These are phyloP conservation scores for Fusarium sp. DNA, from an alignment of 2,329 filamentous ascomycete species.

Conservation along the genomic window DNA sequence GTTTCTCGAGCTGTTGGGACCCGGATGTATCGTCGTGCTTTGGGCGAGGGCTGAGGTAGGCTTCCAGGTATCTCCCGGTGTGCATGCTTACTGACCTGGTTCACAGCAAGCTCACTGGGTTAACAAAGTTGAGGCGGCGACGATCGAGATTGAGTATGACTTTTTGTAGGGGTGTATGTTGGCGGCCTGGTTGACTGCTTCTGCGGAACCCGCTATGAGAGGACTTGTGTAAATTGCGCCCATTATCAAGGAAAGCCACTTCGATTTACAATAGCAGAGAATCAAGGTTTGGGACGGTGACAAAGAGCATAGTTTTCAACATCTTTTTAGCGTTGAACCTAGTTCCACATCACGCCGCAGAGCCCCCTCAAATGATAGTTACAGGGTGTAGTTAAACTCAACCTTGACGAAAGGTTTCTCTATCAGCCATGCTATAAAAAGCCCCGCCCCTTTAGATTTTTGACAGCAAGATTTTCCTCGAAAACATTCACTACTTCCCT, in stretches of 20 bases:
- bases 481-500: too few relatives aligned
- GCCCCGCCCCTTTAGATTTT: too few relatives aligned
- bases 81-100: not conserved
- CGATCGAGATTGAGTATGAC: not conserved
- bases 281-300: too few relatives aligned
- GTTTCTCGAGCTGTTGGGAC: not conserved
- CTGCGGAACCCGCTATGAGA: too few relatives aligned
- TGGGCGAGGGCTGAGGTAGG: slow-evolving; percentile 2
- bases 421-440: too few relatives aligned
- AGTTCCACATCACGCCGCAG: not conserved
- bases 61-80: not conserved
- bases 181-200: not conserved
- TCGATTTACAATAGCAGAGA: too few relatives aligned
- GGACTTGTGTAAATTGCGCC: too few relatives aligned
- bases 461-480: too few relatives aligned
- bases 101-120: not conserved
- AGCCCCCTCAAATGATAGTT: too few relatives aligned
- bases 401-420: too few relatives aligned
- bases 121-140: not conserved
- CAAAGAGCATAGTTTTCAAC: fast-evolving
- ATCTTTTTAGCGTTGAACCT: not conserved
- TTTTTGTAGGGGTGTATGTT: not conserved
- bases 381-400: too few relatives aligned
- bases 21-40: not conserved
- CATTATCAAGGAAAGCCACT: too few relatives aligned